Evolutionary conservation across 257 asterid genomes (phyloP), one percentile per base, ranked within the genome.

Genomic region (Handroanthus guayacan): DNA sequence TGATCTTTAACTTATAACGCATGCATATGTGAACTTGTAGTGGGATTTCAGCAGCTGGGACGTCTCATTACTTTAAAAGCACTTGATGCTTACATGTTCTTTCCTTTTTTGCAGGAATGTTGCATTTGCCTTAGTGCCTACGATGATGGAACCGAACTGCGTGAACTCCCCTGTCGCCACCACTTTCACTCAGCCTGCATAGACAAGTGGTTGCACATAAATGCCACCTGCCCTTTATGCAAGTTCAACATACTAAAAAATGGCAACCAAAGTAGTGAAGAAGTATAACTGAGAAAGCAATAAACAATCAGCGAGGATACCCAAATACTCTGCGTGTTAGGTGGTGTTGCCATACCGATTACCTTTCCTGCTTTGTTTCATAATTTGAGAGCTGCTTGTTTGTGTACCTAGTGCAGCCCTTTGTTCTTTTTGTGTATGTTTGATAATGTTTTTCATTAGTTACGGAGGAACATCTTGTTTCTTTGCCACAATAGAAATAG

Each of bases 191-290:
- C 90, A 2, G 81, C 86, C 67, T 95, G 99, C 91, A 86, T 95
- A 67, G 99, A 95, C 84, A 95, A 92, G 85, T 95, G 99, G 99
- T 58, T 95, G 79, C 96, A 85, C 84, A 91, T 93, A 69, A 92
- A 92, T 9, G 98, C 99, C 55, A 95, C 96, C 37, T 95, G 99
- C 37, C 98, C 99, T 62, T 93, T 95, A 41, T 95, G 99, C 96
- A 95, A 95, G 86, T 87, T 85, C 87, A 89, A 95, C 62, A 93
- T 95, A 75, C 89, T 95, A 67, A 95, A 95, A 84, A 86, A 75
- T 18, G 89, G 96, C 37, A 85, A 73, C 63, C 96, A 69, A 62
- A 84, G 87, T 14, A 79, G 91, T 17, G 99, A 87, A 77, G 98
- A 91, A 75, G 98, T 81, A 66, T 95, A 78, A 81, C 20, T 17